phyloP scores from a whole-genome alignment of 1,284 basidiomycete genomes.

The Leccinum pallidistipes region DNA sequence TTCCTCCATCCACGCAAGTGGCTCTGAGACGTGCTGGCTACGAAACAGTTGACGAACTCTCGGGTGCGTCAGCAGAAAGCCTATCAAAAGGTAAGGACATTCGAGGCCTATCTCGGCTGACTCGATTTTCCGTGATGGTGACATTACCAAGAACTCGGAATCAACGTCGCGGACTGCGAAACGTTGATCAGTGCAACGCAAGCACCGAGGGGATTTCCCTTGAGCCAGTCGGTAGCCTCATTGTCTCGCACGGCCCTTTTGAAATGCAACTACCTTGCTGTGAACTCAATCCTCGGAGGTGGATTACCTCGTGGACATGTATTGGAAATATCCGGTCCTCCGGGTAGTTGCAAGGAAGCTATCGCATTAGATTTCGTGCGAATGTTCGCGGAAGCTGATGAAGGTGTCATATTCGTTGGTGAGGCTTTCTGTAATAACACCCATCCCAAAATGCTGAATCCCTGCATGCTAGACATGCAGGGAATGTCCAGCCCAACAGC shows the following conservation, averaged over 20 bases:
- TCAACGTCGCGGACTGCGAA: slow-evolving; percentile 44
- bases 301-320: slow-evolving; percentile 60
- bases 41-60: slow-evolving; percentile 49
- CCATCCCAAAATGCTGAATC: slow-evolving; percentile 12
- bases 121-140: background rate
- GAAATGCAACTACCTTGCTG: slow-evolving; percentile 41
- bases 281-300: slow-evolving; percentile 59
- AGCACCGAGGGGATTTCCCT: slow-evolving; percentile 33
- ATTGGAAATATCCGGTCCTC: slow-evolving; percentile 72
- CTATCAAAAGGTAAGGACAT: slow-evolving; percentile 44
- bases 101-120: background rate
- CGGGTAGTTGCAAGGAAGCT: slow-evolving; percentile 62
- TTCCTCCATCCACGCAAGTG: slow-evolving; percentile 29
- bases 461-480: slow-evolving; percentile 50
- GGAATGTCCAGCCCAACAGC: slow-evolving; percentile 57
- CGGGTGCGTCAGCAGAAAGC: slow-evolving; percentile 38
- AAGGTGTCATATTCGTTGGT: slow-evolving; percentile 66
- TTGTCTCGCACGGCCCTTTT: slow-evolving; percentile 37
- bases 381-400: slow-evolving; percentile 44
- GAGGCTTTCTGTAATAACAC: slow-evolving; percentile 19
- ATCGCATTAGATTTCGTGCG: slow-evolving; percentile 50
- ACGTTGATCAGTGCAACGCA: slow-evolving; percentile 45
- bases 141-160: slow-evolving; percentile 43
- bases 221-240: slow-evolving; percentile 58
- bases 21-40: slow-evolving; percentile 51